Evolutionary conservation across 306 rosid species (phyloP), one percentile per base, ranked within the genome.

Genomic region (Quercus rubra): DNA sequence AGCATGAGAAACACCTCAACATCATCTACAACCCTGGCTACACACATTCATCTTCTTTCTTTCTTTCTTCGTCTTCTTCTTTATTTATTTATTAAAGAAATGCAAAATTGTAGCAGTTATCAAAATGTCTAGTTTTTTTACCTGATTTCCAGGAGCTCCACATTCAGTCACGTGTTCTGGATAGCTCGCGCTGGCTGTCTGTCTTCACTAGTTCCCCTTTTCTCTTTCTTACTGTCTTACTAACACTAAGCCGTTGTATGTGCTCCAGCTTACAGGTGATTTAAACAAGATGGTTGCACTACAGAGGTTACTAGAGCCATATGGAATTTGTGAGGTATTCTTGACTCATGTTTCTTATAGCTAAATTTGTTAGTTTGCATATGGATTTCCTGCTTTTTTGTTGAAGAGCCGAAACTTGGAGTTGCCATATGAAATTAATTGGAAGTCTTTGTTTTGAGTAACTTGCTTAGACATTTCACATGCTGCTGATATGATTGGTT

Each of bases 251-350:
- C 17, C 66, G 2, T 78, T 41, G 3, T 52, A 71, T 66, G 41
- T 73, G 41, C 80, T 80, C 35, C 83, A 88, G 92, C 89, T 88
- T 30, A 88, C 92, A 13, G 92, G 92, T 12, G 92, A 88, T 82
- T 79, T 88, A 38, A 84, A 80, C 82, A 88, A 86, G 85, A 86
- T 88, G 92, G 92, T 86, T 69, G 92, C 92, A 61, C 81, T 88
- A 73, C 92, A 88, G 88, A 82, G 76, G 76, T 79, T 88, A 46
- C 77, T 88, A 46, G 92, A 84, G 86, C 89, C 88, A 1, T 88
- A 79, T 57, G 90, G 92, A 75, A 84, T 88, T 77, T 88, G 92
- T 27, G 92, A 88, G 92, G 92, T 88, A 51, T 83, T 80, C 75
- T 38, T 68, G 15, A 59, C 68, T 31, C 66, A 51, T 63, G n/a